Percentiles rank a stretch among this genome's conserved stretches.
phyloP scores from a whole-genome alignment of 176 grass and related monocot genomes.

The Carex kokanica region DNA sequence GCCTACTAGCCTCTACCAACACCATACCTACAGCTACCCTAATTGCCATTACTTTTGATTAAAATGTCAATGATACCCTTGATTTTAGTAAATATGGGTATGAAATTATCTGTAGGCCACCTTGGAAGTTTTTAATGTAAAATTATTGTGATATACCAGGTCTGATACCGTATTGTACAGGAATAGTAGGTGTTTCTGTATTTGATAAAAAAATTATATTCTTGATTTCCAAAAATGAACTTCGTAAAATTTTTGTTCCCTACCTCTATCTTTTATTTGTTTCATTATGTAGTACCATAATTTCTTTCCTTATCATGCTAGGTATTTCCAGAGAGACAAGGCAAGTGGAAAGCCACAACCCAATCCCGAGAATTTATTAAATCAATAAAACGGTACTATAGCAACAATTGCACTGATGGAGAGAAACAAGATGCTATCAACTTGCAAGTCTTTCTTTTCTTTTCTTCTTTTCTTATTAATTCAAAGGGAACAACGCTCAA shows the following conservation, averaged over 20 bases:
- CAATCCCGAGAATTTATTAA: constrained; percentile 94
- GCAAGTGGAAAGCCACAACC: constrained; percentile 97
- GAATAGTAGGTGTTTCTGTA: not conserved
- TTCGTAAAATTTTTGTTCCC: not conserved
- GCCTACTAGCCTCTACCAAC: not conserved
- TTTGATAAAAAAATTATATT: not conserved
- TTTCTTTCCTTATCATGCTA: constrained; percentile 35
- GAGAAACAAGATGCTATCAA: constrained; percentile 99
- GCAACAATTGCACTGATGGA: constrained; percentile 94
- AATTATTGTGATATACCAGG: not conserved
- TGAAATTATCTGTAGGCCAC: not conserved
- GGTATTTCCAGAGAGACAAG: constrained; percentile 97
- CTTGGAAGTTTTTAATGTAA: not conserved
- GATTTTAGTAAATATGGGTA: not conserved
- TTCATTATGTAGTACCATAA: constrained; percentile 17
- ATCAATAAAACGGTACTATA: constrained; percentile 94
- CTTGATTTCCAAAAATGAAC: not conserved
- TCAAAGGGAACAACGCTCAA: not conserved
- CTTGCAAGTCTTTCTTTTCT: constrained; percentile 62
- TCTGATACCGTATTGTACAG: not conserved
- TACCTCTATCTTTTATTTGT: constrained; percentile 9
- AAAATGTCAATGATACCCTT: not conserved
- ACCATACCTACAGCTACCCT: not conserved
- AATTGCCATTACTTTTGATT: not conserved
- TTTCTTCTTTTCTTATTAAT: constrained; percentile 20